phyloP scores from a whole-genome alignment of 352 stramenopile species.

The Phytopythium vexans region DNA sequence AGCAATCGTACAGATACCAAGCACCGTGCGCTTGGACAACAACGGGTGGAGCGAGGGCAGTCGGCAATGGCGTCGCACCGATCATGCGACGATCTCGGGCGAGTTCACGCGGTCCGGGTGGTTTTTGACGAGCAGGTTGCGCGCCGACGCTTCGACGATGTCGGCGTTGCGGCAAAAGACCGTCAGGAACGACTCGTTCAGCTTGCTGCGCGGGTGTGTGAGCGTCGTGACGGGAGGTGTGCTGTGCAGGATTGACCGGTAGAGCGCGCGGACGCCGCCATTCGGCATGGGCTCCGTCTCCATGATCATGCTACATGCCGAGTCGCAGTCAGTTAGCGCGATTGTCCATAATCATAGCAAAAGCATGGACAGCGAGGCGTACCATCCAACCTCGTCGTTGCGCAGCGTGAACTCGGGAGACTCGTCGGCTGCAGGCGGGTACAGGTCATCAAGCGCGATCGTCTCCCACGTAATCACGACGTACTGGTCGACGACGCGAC shows the following conservation, averaged over 20 bases:
- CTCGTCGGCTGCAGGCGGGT: conserved; percentile 35
- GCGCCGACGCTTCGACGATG: conserved; percentile 61
- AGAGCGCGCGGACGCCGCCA: conserved; percentile 46
- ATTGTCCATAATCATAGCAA: neutral
- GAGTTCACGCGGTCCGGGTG: conserved; percentile 30
- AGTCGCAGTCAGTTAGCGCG: conserved; percentile 3
- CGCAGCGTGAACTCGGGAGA: conserved; percentile 51
- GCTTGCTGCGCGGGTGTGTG: conserved; percentile 60
- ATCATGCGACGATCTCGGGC: conserved; percentile 25
- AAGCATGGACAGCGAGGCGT: conserved; percentile 11
- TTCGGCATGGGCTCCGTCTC: conserved; percentile 52
- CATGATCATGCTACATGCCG: conserved; percentile 48
- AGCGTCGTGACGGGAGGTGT: conserved; percentile 62
- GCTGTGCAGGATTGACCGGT: conserved; percentile 68
- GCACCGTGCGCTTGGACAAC: too few species aligned
- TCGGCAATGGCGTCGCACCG: neutral
- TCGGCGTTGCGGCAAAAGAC: conserved; percentile 76
- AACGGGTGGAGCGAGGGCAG: too few species aligned
- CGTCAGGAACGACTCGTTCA: conserved; percentile 78
- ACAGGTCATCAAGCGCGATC: conserved; percentile 64
- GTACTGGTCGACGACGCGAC: conserved; percentile 48
- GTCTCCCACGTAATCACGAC: conserved; percentile 72
- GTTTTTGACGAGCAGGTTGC: conserved; percentile 53
- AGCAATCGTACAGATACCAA: too few species aligned
- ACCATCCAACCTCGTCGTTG: conserved; percentile 83